phyloP scores from a whole-genome alignment of 306 rosid genomes.

The Prunus dulcis region DNA sequence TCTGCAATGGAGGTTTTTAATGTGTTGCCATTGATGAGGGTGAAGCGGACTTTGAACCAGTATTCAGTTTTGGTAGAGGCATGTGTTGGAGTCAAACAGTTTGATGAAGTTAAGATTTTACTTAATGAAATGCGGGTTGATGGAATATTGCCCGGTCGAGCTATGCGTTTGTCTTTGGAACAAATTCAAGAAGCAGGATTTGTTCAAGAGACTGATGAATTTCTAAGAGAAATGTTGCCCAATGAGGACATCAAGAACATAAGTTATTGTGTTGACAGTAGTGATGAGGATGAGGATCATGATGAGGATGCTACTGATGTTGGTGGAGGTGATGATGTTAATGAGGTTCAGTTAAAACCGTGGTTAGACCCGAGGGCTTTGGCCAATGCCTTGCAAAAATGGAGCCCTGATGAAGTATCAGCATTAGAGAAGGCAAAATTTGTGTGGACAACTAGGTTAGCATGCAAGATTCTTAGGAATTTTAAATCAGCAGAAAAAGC shows the following conservation, averaged over 20 bases:
- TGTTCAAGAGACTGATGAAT: constrained; percentile 36
- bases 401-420: constrained; percentile 63
- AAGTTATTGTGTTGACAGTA: constrained; percentile 34
- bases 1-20: constrained; percentile 62
- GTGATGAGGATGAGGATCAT: constrained; percentile 35
- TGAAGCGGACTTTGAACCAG: constrained; percentile 63
- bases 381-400: constrained; percentile 57
- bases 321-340: constrained; percentile 24
- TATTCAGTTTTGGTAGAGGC: constrained; percentile 48
- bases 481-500: constrained; percentile 64
- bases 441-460: constrained; percentile 77
- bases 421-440: constrained; percentile 63
- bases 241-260: constrained; percentile 52
- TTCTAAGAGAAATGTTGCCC: constrained; percentile 43
- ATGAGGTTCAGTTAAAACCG: constrained; percentile 48
- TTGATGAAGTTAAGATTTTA: constrained; percentile 45
- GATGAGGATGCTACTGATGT: constrained; percentile 16
- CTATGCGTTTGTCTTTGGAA: constrained; percentile 46
- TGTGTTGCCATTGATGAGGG: constrained; percentile 58
- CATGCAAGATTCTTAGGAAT: constrained; percentile 66
- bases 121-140: constrained; percentile 66
- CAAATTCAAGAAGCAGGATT: constrained; percentile 48
- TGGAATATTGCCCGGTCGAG: constrained; percentile 64
- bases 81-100: constrained; percentile 38
- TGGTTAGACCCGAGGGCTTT: constrained; percentile 81